phyloP scores from a whole-genome alignment of 2,329 filamentous ascomycete genomes.

The Aspergillus texensis region DNA sequence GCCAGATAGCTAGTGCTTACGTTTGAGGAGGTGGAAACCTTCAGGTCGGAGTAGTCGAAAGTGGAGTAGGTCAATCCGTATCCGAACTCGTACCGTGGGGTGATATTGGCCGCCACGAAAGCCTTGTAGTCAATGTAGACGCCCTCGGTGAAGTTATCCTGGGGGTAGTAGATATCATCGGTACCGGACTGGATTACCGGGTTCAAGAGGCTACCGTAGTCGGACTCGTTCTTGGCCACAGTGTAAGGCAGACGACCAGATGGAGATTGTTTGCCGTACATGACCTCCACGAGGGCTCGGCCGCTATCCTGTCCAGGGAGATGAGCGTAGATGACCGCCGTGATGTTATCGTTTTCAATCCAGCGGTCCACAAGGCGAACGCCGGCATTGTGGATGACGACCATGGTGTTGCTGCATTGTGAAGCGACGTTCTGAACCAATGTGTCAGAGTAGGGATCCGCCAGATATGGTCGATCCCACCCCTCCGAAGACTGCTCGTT shows the following conservation, averaged over 20 bases:
- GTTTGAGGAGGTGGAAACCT: too few relatives aligned
- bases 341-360: conserved; percentile 66
- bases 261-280: too few relatives aligned
- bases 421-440: conserved; percentile 60
- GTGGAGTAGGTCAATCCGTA: too few relatives aligned
- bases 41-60: too few relatives aligned
- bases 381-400: conserved; percentile 60
- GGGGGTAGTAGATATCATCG: conserved; percentile 8
- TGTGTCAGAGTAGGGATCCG: conserved; percentile 49
- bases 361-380: too few relatives aligned
- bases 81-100: too few relatives aligned
- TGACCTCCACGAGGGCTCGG: conserved; percentile 54
- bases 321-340: conserved; percentile 60
- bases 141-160: conserved; percentile 13
- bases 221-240: conserved; percentile 56
- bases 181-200: not conserved
- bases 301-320: conserved; percentile 64
- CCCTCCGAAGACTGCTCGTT: not conserved
- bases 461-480: not conserved
- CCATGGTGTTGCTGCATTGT: conserved; percentile 64
- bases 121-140: conserved; percentile 18
- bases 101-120: conserved; percentile 5
- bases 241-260: conserved; percentile 53
- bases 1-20: too few relatives aligned
- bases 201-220: conserved; percentile 45